These are phyloP conservation scores for Skeletonema menzelii DNA, from an alignment of 108 stramenopile species.

Conservation along the genomic window DNA sequence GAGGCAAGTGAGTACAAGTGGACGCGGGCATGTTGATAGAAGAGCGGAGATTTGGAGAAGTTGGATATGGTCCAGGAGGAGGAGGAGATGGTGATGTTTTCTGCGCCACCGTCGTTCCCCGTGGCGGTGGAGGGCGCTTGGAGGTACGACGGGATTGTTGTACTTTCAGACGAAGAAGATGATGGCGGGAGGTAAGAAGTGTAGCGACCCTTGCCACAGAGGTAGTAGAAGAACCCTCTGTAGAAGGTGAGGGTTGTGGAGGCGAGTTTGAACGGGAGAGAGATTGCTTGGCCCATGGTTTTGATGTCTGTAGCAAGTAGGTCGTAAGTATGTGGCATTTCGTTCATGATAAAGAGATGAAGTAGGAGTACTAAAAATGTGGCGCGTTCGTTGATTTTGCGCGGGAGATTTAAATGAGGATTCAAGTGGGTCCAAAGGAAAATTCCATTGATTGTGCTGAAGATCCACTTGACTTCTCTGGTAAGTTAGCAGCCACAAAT, in stretches of 20 bases:
- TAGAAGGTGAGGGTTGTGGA: slow-evolving; percentile 70
- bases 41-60: slow-evolving; percentile 35
- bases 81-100: slow-evolving; percentile 7
- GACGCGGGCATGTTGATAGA: slow-evolving; percentile 81
- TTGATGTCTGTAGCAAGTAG: not conserved
- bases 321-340: too few relatives aligned
- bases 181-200: slow-evolving; percentile 41
- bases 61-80: slow-evolving; percentile 6
- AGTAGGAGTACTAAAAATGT: too few relatives aligned
- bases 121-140: slow-evolving; percentile 28
- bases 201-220: slow-evolving; percentile 59
- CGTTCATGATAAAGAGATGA: too few relatives aligned
- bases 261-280: slow-evolving; percentile 50
- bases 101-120: not conserved
- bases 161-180: slow-evolving; percentile 11
- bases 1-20: slow-evolving; percentile 91
- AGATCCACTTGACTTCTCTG: too few relatives aligned
- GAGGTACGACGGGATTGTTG: slow-evolving; percentile 46
- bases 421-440: too few relatives aligned
- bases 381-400: too few relatives aligned
- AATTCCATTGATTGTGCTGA: too few relatives aligned
- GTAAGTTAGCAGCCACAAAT: too few relatives aligned
- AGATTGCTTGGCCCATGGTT: slow-evolving; percentile 51
- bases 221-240: slow-evolving; percentile 76
- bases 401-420: too few relatives aligned